Percentiles rank a stretch among this genome's conserved stretches.
Conservation (phyloP, 495 filamentous ascomycete genomes). For the Neurospora pannonica region DNA sequence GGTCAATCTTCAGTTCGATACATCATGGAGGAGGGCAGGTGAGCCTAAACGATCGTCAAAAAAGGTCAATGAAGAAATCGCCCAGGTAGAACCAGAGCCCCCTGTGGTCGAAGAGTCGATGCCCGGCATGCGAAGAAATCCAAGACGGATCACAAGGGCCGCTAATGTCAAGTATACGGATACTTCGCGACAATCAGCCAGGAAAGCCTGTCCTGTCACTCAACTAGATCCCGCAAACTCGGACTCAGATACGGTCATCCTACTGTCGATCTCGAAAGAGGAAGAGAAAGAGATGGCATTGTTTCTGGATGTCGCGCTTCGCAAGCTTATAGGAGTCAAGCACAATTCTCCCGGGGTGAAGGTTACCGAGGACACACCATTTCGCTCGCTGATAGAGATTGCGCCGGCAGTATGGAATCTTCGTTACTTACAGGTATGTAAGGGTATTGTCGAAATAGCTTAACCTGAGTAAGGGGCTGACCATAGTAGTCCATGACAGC, state of each 20-base stretch:
- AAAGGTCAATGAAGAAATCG: not conserved
- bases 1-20: constrained; percentile 3
- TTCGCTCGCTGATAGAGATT: constrained; percentile 29
- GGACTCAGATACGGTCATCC: not conserved
- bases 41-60: not conserved
- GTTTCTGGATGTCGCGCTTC: constrained; percentile 27
- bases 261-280: not conserved
- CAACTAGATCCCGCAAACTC: not conserved
- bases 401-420: constrained; percentile 38
- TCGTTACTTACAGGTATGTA: constrained; percentile 28
- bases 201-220: not conserved
- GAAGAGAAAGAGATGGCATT: constrained; percentile 13
- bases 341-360: constrained; percentile 15
- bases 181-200: not conserved
- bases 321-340: constrained; percentile 23
- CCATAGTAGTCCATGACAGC: constrained; percentile 14
- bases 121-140: not conserved
- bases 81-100: not conserved
- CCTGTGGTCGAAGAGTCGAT: not conserved
- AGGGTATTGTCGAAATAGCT: not conserved
- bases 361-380: constrained; percentile 3
- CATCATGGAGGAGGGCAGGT: not conserved
- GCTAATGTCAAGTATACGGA: not conserved
- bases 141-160: not conserved
- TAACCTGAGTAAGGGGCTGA: not conserved